Evolutionary conservation across 192 early-diverging fungal genomes (phyloP), one percentile per base, ranked within the genome.

Genomic region (Entophlyctis helioformis): DNA sequence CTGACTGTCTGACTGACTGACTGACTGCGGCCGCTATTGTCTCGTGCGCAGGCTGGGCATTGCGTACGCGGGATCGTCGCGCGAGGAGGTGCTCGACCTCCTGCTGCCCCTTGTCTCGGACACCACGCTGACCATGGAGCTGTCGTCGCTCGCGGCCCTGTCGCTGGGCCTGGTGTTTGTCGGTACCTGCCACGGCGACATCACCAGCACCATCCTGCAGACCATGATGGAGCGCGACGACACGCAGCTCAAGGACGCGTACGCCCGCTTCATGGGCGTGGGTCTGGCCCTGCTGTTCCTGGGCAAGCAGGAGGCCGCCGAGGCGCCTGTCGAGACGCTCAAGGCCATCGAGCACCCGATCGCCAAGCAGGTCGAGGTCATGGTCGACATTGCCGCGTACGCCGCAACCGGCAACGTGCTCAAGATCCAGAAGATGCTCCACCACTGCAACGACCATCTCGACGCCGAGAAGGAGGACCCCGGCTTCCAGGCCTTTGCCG

Each of bases 371-470:
- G 81, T 87, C 16, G 76, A 72, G 42, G 83, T 92, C 0, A 61
- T 98, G 54, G 82, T 96, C 26, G 89, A 94, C 56, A 80, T 81
- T 42, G 82, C 84, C 48, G 84, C 92, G 12, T 94, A 87, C 60
- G 83, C 90, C 23, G 95, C 82, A 45, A 88, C 91, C 19, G 96
- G 96, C 23, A 94, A 98, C 63, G 96, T 98, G 15, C 69, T 96
- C 37, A 92, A 89, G 64, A 74, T 98, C 15, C 96, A 98, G 56
- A 78, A 83, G 51, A 89, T 98, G 93, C 76, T 96, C 42, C 91
- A 93, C 52, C 63, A 82, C 48, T 95, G 91, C 72, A 86, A 88
- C 36, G 92, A 98, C 62, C 95, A 95, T 53, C 64, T 96, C 50
- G 89, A 92, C 56, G 47, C 74, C 39, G 72, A 74, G 59, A 87